Evolutionary conservation across 1,284 basidiomycete genomes (phyloP), one percentile per base, ranked within the genome.

Genomic region (Pisolithus thermaeus): DNA sequence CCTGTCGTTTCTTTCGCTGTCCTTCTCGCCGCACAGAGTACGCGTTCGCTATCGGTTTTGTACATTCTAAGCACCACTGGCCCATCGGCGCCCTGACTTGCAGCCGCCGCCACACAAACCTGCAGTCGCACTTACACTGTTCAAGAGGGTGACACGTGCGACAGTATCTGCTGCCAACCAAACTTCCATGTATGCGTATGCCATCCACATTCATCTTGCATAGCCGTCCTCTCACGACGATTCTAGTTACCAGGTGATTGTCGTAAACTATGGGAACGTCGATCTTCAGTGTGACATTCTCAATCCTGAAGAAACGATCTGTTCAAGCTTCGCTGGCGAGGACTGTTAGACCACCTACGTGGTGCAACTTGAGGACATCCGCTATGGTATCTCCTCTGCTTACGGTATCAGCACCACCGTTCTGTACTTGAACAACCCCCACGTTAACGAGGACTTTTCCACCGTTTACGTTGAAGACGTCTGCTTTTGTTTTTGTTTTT

Each of bases 401-500:
- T 55, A 67, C 54, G 61, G 68, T 39, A 56, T 84, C 61, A 81
- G 84, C 70, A 47, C 56, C 5, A 80, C 80, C 36, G 67, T 79
- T 3, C 69, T 87, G 47, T 68, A 61, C 59, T 11, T 54, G 54
- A 86, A 87, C 76, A 87, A 87, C 77, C 84, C 84, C n/a, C 80
- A 86, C 63, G 69, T 88, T 59, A 61, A 81, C 60, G 12, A 55
- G 1, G 70, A 66, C 0, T 87, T 85, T 64, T 58, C 58, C 57
- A 87, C 87, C 70, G 67, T 87, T 58, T 86, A 86, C 62, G 61
- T 82, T 51, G 83, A 78, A 65, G 81, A 84, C 77, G 84, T 85
- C 18, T 7, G 54, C 5, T 14, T 39, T 2, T 22, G 32, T 32
- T 45, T 47, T 28, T 32, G 32, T 32, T 44, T 47, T 28, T 35